Conservation (phyloP, 192 early-diverging fungal genomes). For the Cetraspora pellucida region DNA sequence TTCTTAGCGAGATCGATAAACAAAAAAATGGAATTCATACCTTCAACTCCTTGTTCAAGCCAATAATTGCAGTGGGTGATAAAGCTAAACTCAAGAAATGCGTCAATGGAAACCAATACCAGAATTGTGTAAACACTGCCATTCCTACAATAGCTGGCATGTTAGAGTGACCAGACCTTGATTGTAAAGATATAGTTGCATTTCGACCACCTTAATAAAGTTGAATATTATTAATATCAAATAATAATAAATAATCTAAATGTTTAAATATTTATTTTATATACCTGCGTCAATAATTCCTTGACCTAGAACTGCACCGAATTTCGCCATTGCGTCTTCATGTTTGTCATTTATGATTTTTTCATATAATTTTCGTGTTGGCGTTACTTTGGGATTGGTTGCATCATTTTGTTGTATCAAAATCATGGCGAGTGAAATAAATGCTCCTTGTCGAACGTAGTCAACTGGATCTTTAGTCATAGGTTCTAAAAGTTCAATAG, state of each 20-base stretch:
- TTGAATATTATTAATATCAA: not conserved
- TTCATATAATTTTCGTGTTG: slow-evolving; percentile 85
- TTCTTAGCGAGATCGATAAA: too few relatives aligned
- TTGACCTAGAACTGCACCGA: slow-evolving; percentile 94
- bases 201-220: slow-evolving; percentile 81
- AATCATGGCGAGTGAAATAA: slow-evolving; percentile 94
- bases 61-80: slow-evolving; percentile 94
- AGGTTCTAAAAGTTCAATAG: slow-evolving; percentile 92
- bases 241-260: not conserved
- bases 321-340: slow-evolving; percentile 89
- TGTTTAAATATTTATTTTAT: not conserved
- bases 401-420: slow-evolving; percentile 94
- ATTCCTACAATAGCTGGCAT: slow-evolving; percentile 98
- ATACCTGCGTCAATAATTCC: slow-evolving; percentile 96
- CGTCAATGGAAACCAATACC: slow-evolving; percentile 99
- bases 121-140: slow-evolving; percentile 98
- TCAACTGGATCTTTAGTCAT: slow-evolving; percentile 98
- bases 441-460: slow-evolving; percentile 96
- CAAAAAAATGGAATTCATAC: slow-evolving; percentile 35
- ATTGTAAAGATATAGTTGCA: slow-evolving; percentile 90
- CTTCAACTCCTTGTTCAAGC: slow-evolving; percentile 84
- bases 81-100: slow-evolving; percentile 96
- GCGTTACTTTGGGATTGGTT: slow-evolving; percentile 75
- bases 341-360: slow-evolving; percentile 91
- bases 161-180: slow-evolving; percentile 83